Evolutionary conservation across 1,139 yeast genomes (phyloP).

Genomic region (Wickerhamiella pararugosa): DNA sequence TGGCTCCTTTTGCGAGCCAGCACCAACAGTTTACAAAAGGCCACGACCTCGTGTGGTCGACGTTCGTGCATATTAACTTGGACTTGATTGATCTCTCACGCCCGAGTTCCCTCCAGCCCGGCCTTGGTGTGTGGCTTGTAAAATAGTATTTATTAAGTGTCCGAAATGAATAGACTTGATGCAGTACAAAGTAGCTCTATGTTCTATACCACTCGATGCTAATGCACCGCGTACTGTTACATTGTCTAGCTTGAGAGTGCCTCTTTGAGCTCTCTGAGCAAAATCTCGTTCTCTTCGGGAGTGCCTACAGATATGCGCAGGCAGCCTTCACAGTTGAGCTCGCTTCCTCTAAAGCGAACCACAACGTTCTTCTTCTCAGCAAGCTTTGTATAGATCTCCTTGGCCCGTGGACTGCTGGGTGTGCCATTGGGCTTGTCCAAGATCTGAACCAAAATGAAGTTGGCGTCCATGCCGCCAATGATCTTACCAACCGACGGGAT

Average conservation of each 20-base stretch:
- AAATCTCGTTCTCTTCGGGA: conserved; percentile 44
- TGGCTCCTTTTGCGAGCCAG: conserved; percentile 10
- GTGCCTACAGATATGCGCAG: conserved; percentile 83
- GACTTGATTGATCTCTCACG: conserved; percentile 6
- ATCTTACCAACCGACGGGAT: conserved; percentile 53
- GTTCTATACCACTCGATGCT: no score
- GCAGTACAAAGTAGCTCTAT: background rate
- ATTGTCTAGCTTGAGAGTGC: conserved; percentile 19
- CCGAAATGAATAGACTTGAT: background rate
- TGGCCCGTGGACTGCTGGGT: conserved; percentile 60
- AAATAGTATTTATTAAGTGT: background rate
- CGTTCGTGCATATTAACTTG: conserved; percentile 10
- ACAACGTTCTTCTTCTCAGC: conserved; percentile 69
- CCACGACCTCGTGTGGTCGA: conserved; percentile 8
- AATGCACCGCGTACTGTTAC: no score
- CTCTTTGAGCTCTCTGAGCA: conserved; percentile 37
- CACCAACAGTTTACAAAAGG: background rate
- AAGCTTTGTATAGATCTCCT: conserved; percentile 44
- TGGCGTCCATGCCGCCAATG: conserved; percentile 81
- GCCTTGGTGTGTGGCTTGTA: conserved; percentile 12
- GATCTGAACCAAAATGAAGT: conserved; percentile 63
- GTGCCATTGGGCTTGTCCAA: conserved; percentile 39
- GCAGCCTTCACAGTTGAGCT: conserved; percentile 77
- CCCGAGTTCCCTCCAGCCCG: conserved; percentile 7
- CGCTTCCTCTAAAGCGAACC: conserved; percentile 80